These are phyloP conservation scores for Chlorella sorokiniana DNA, from an alignment of 139 green algal genomes.

Conservation along the genomic window DNA sequence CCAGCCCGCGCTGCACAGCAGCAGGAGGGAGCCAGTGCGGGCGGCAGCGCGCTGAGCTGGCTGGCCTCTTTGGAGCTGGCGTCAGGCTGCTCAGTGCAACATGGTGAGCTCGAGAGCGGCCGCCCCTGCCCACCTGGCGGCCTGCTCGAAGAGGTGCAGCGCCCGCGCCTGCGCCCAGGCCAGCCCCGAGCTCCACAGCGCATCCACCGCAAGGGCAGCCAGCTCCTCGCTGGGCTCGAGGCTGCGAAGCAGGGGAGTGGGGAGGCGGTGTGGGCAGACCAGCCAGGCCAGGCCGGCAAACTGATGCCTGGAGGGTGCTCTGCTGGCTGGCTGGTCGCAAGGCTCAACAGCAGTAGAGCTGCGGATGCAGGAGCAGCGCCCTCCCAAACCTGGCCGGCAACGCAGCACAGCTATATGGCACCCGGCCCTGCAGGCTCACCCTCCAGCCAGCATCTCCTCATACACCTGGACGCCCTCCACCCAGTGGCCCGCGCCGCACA, in stretches of 20 bases:
- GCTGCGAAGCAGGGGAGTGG: neutral
- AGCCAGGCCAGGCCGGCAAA: too few species aligned
- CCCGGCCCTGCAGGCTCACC: too few species aligned
- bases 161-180: conserved; percentile 67
- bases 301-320: too few species aligned
- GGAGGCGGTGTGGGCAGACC: too few species aligned
- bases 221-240: neutral
- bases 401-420: too few species aligned
- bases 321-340: too few species aligned
- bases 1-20: neutral
- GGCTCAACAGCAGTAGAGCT: too few species aligned
- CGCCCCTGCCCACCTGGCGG: conserved; percentile 45
- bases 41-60: too few species aligned
- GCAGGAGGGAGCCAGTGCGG: neutral
- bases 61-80: too few species aligned
- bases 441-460: conserved; percentile 67
- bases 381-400: too few species aligned
- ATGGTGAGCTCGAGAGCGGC: neutral
- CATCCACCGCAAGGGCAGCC: conserved; percentile 53
- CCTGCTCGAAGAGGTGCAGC: conserved; percentile 56
- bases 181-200: conserved; percentile 63
- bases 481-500: conserved; percentile 61
- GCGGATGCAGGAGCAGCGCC: too few species aligned
- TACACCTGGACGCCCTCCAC: conserved; percentile 51
- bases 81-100: too few species aligned